A percentile compares a stretch with the other conserved stretches of the same genome.
Evolutionary conservation across 2,329 filamentous ascomycete genomes (phyloP).

Genomic region (Westerdykella sp.): DNA sequence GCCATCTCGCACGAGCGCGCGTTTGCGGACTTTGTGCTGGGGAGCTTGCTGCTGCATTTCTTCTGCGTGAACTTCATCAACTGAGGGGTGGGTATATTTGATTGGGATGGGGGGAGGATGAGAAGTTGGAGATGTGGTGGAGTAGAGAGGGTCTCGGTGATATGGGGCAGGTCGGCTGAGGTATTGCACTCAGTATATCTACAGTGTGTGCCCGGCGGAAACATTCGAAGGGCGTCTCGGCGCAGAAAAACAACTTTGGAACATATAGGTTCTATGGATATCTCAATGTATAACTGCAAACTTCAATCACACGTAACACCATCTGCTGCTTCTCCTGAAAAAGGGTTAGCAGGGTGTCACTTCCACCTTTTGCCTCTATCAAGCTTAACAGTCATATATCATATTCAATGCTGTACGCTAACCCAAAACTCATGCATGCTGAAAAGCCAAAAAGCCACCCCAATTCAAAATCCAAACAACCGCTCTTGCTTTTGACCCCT

Average conservation of each 20-base stretch:
- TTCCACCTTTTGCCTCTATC: too few species aligned
- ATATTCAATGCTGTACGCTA: too few species aligned
- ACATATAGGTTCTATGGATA: background rate
- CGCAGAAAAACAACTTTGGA: too few species aligned
- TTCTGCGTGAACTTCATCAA: slow-evolving; percentile 99
- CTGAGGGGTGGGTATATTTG: slow-evolving; percentile 44
- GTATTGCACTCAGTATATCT: background rate
- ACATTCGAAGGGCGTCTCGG: background rate
- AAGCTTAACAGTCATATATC: too few species aligned
- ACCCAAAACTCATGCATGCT: too few species aligned
- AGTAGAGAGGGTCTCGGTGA: background rate
- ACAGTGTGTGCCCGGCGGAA: background rate
- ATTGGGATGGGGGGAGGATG: background rate
- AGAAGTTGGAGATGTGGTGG: background rate
- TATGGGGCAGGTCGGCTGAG: background rate
- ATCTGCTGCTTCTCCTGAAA: too few species aligned
- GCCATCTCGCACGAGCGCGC: slow-evolving; percentile 77
- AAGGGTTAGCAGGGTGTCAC: too few species aligned
- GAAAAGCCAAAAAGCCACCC: too few species aligned
- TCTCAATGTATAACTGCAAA: background rate
- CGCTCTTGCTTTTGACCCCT: too few species aligned
- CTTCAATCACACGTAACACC: too few species aligned
- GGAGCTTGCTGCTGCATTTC: slow-evolving; percentile 92
- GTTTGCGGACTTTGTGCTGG: slow-evolving; percentile 93
- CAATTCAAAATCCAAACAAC: too few species aligned